Evolutionary conservation across 2,329 filamentous ascomycete species (phyloP).

Genomic region (Penicillium sp.): DNA sequence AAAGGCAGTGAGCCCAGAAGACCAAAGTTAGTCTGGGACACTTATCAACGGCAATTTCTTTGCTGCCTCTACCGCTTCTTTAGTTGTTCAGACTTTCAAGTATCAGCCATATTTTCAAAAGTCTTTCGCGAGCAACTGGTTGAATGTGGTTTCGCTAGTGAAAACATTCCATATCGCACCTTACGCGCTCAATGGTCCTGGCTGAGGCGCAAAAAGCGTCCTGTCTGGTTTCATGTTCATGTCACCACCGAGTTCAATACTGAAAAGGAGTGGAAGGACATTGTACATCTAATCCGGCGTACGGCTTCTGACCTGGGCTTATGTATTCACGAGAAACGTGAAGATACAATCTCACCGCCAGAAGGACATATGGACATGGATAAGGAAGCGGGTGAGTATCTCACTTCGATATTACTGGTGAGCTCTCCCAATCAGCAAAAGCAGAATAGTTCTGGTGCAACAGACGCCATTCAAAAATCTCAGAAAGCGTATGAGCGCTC

Average conservation of each 20-base stretch:
- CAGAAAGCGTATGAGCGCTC: too few species aligned
- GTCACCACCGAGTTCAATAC: slow-evolving; percentile 13
- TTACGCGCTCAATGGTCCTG: slow-evolving; percentile 21
- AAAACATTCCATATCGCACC: slow-evolving; percentile 1
- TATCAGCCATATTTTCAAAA: slow-evolving; percentile 23
- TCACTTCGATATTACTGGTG: neutral
- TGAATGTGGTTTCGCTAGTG: slow-evolving; percentile 14
- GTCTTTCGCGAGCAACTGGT: slow-evolving; percentile 19
- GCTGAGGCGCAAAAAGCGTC: slow-evolving; percentile 12
- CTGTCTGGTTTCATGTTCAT: slow-evolving; percentile 23
- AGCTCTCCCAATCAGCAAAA: neutral
- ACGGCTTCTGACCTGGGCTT: slow-evolving; percentile 7
- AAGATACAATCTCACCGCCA: neutral
- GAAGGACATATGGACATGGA: neutral
- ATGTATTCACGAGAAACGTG: neutral
- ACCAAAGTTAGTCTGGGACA: slow-evolving; percentile 14
- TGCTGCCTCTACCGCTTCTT: slow-evolving; percentile 26
- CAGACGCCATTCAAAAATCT: too few species aligned
- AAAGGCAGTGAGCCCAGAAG: neutral
- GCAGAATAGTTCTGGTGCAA: neutral
- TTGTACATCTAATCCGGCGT: slow-evolving; percentile 10
- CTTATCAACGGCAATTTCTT: slow-evolving; percentile 13
- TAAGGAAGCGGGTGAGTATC: neutral
- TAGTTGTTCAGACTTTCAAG: neutral
- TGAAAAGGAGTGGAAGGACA: slow-evolving; percentile 11